A percentile compares a stretch with the other conserved stretches of the same genome.
Evolutionary conservation across 148 eudicot species (phyloP).

Genomic region (Persicaria maculosa): DNA sequence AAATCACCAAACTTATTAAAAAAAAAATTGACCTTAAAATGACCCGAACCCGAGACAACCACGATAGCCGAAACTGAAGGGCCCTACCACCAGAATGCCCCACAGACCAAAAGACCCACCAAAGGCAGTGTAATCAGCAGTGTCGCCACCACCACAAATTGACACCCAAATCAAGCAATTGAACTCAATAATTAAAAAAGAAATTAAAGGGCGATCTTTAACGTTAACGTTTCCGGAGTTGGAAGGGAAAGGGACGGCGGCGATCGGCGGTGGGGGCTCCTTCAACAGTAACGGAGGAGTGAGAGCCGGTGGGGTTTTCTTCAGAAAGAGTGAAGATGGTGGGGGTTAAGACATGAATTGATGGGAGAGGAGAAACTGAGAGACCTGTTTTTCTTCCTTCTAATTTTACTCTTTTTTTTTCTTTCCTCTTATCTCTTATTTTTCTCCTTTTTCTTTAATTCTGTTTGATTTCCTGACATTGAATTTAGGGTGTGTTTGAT

Average conservation of each 20-base stretch:
- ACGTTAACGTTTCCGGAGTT: neutral
- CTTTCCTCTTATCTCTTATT: too few relatives aligned
- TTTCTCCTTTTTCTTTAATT: too few relatives aligned
- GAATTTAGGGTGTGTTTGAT: too few relatives aligned
- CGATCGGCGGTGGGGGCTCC: neutral
- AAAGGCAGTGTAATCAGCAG: neutral
- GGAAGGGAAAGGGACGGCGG: constrained; percentile 2
- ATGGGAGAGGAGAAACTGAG: too few relatives aligned
- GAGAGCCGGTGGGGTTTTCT: neutral
- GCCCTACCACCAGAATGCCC: neutral
- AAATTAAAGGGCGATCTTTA: neutral
- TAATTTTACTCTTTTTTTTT: too few relatives aligned
- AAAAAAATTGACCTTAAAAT: neutral
- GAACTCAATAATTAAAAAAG: neutral
- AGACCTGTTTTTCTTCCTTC: too few relatives aligned
- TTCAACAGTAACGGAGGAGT: neutral
- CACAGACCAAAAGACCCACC: neutral
- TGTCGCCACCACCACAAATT: neutral
- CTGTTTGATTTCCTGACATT: too few relatives aligned
- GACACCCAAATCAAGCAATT: neutral
- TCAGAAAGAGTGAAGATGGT: neutral
- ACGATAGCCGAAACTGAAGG: neutral
- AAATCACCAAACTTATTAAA: neutral
- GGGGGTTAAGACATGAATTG: too few relatives aligned
- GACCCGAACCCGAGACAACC: too few relatives aligned